Percentiles rank a stretch among this genome's conserved stretches.
Conservation (phyloP, 192 early-diverging fungal species). For the Gonapodya prolifera region DNA sequence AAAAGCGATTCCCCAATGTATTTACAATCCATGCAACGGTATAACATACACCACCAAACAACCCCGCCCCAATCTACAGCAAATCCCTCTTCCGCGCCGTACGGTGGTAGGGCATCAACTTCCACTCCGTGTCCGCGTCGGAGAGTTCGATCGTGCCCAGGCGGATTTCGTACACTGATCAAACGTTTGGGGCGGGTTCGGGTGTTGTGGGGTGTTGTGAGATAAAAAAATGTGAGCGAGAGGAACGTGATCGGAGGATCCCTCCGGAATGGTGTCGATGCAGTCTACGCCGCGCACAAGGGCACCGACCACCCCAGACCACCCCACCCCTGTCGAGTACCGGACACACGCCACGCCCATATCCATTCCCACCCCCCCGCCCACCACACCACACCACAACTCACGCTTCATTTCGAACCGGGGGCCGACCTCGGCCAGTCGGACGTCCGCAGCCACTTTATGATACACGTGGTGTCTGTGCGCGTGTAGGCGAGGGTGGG, state of each 20-base stretch:
- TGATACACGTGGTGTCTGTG: slow-evolving; percentile 90
- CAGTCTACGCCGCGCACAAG: no score
- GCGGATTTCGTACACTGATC: slow-evolving; percentile 82
- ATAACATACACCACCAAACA: no score
- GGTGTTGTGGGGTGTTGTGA: not conserved
- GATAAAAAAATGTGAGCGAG: not conserved
- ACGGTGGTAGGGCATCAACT: slow-evolving; percentile 76
- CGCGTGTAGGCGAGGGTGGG: not conserved
- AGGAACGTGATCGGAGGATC: not conserved
- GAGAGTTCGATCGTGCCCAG: slow-evolving; percentile 87
- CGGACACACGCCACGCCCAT: no score
- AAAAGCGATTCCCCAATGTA: no score
- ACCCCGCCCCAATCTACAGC: no score
- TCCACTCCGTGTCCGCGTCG: slow-evolving; percentile 96
- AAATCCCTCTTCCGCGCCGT: slow-evolving; percentile 72
- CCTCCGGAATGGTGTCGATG: no score
- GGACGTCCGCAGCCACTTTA: slow-evolving; percentile 81
- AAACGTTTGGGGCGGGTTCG: not conserved
- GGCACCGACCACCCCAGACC: no score
- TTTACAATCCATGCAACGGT: no score
- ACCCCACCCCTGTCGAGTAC: no score
- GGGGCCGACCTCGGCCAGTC: slow-evolving; percentile 93
- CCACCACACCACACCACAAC: no score
- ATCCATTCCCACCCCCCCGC: no score
- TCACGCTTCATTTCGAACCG: slow-evolving; percentile 92